Conservation (phyloP, 2,329 filamentous ascomycete genomes). For the Diaporthe longicolla region DNA sequence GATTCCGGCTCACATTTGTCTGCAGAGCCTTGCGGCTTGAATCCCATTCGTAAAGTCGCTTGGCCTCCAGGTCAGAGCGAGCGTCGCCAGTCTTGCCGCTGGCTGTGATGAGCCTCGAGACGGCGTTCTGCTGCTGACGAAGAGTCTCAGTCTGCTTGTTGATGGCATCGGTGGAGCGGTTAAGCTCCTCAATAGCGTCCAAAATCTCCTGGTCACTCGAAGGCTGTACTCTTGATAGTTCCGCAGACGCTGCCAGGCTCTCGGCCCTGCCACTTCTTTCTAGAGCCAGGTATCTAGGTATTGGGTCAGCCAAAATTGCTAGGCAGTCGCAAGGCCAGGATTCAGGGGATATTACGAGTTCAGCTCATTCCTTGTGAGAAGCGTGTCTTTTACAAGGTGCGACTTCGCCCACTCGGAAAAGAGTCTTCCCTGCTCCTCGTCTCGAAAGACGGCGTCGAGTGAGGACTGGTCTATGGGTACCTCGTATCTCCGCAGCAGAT, state of each 20-base stretch:
- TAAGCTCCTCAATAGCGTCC: conserved; percentile 74
- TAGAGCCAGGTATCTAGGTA: conserved; percentile 64
- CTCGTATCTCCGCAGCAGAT: conserved; percentile 51
- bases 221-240: conserved; percentile 63
- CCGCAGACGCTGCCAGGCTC: conserved; percentile 59
- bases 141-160: conserved; percentile 74
- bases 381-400: conserved; percentile 64
- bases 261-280: conserved; percentile 64
- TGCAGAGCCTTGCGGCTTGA: conserved; percentile 58
- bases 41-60: conserved; percentile 55
- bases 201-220: conserved; percentile 72
- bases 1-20: conserved; percentile 54
- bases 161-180: conserved; percentile 74
- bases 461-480: conserved; percentile 53
- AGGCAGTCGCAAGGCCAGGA: neutral
- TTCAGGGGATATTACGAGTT: conserved; percentile 58
- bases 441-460: conserved; percentile 54
- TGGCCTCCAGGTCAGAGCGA: conserved; percentile 54
- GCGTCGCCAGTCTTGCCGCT: conserved; percentile 53
- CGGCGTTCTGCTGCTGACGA: conserved; percentile 72
- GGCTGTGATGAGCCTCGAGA: conserved; percentile 66
- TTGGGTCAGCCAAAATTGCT: neutral
- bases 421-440: conserved; percentile 52
- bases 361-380: conserved; percentile 69
- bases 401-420: conserved; percentile 64